Percentiles rank a stretch among this genome's conserved stretches.
phyloP scores from a whole-genome alignment of 2,329 filamentous ascomycete genomes.

The Neopestalotiopsis sp. region DNA sequence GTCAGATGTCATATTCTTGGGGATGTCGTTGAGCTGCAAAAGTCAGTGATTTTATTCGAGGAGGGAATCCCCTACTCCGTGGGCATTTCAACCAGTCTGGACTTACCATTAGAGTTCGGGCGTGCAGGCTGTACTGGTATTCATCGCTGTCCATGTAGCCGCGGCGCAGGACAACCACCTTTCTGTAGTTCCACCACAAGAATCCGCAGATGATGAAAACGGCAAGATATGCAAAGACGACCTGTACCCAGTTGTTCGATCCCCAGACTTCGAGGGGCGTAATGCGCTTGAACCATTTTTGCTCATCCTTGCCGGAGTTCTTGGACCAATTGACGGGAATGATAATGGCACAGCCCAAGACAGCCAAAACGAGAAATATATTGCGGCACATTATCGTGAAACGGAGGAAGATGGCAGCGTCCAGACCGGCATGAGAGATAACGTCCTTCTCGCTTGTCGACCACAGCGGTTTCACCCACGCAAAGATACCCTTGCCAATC shows the following conservation, averaged over 20 bases:
- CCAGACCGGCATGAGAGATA: conserved; percentile 84
- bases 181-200: conserved; percentile 89
- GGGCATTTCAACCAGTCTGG: neutral
- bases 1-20: conserved; percentile 76
- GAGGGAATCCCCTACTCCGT: neutral
- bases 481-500: conserved; percentile 84
- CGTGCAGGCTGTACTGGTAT: conserved; percentile 86
- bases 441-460: conserved; percentile 78
- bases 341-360: conserved; percentile 78
- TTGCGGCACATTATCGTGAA: conserved; percentile 92
- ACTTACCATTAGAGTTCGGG: conserved; percentile 70
- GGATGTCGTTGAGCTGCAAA: conserved; percentile 84
- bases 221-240: conserved; percentile 67
- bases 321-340: conserved; percentile 78
- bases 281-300: conserved; percentile 62
- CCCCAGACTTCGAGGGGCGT: conserved; percentile 63
- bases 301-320: conserved; percentile 41
- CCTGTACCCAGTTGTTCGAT: conserved; percentile 62
- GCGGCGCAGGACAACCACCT: conserved; percentile 72
- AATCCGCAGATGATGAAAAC: conserved; percentile 80
- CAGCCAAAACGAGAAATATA: conserved; percentile 76
- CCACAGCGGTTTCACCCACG: conserved; percentile 83
- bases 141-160: conserved; percentile 85
- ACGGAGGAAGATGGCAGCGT: conserved; percentile 88
- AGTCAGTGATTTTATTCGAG: conserved; percentile 26